Evolutionary conservation across 129 eudicot species (phyloP).

Genomic region (Erigeron canadensis): DNA sequence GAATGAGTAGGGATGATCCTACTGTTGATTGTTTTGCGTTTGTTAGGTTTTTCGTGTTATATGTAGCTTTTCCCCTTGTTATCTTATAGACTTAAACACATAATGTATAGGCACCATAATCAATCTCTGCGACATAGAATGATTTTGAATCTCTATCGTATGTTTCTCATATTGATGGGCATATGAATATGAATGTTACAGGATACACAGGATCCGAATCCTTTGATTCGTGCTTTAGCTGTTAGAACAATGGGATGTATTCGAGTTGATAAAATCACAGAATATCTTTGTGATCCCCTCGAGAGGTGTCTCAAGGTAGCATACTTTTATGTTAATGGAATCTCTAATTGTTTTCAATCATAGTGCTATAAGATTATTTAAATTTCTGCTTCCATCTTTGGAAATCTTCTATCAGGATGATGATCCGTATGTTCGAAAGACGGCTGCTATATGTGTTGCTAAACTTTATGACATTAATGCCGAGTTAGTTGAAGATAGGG

Average conservation of each 20-base stretch:
- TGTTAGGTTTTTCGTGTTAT: not conserved
- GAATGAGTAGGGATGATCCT: not conserved
- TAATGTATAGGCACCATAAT: not conserved
- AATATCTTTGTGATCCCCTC: conserved; percentile 96
- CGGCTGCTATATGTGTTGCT: conserved; percentile 99
- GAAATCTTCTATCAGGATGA: conserved; percentile 64
- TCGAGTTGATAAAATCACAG: conserved; percentile 98
- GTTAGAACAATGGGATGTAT: conserved; percentile 99
- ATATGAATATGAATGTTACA: conserved; percentile 35
- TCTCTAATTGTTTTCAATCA: not conserved
- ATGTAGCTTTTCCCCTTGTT: not conserved
- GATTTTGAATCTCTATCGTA: conserved; percentile 2
- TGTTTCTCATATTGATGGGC: conserved; percentile 7
- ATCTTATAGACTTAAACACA: conserved; percentile 12
- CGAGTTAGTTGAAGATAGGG: conserved; percentile 97
- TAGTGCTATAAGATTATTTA: conserved; percentile 5
- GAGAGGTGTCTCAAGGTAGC: conserved; percentile 98
- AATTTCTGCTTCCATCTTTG: conserved; percentile 1
- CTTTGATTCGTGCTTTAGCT: conserved; percentile 97
- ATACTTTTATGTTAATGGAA: conserved; percentile 2
- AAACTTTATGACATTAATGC: conserved; percentile 97
- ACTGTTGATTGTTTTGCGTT: not conserved
- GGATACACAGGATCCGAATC: conserved; percentile 99
- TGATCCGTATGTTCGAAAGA: conserved; percentile 99
- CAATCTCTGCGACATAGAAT: not conserved